phyloP scores from a whole-genome alignment of 352 stramenopile species.

The Phytopythium kandeliae region DNA sequence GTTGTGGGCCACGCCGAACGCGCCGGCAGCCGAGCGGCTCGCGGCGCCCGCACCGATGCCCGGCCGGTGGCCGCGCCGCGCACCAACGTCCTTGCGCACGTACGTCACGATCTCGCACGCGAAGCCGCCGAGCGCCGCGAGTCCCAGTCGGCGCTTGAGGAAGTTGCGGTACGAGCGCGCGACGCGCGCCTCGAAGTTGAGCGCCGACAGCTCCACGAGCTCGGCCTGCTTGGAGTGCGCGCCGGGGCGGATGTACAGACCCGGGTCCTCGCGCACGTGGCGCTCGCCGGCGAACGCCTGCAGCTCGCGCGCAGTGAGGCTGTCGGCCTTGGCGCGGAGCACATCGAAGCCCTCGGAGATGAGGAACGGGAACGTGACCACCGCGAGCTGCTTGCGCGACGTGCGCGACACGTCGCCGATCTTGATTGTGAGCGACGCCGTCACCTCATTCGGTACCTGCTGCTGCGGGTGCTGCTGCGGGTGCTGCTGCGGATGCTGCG shows the following conservation, averaged over 20 bases:
- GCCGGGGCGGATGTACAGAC: slow-evolving; percentile 73
- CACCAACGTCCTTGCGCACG: slow-evolving; percentile 45
- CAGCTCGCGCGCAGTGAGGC: slow-evolving; percentile 46
- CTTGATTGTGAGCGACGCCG: slow-evolving; percentile 63
- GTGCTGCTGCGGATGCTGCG: slow-evolving; percentile 7
- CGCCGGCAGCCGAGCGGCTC: neutral
- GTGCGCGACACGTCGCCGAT: slow-evolving; percentile 65
- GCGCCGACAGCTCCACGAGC: slow-evolving; percentile 53
- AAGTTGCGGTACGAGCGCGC: slow-evolving; percentile 73
- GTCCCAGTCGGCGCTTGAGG: slow-evolving; percentile 56
- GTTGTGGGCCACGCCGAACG: no score
- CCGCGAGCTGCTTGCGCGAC: slow-evolving; percentile 61
- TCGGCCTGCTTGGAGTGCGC: slow-evolving; percentile 80
- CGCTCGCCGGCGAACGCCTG: slow-evolving; percentile 27
- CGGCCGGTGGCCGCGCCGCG: slow-evolving; percentile 10
- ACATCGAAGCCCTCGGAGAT: slow-evolving; percentile 71
- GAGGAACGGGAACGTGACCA: slow-evolving; percentile 59
- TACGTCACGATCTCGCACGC: slow-evolving; percentile 74
- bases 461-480: slow-evolving; percentile 1
- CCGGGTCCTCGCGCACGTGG: slow-evolving; percentile 53
- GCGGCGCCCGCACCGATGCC: slow-evolving; percentile 9
- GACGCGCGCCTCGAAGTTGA: slow-evolving; percentile 68
- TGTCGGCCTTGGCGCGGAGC: slow-evolving; percentile 64
- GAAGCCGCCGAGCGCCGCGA: slow-evolving; percentile 15
- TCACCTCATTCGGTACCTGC: slow-evolving; percentile 54